Conservation (phyloP, 345 rosid species). For the Arabis hirsuta region DNA sequence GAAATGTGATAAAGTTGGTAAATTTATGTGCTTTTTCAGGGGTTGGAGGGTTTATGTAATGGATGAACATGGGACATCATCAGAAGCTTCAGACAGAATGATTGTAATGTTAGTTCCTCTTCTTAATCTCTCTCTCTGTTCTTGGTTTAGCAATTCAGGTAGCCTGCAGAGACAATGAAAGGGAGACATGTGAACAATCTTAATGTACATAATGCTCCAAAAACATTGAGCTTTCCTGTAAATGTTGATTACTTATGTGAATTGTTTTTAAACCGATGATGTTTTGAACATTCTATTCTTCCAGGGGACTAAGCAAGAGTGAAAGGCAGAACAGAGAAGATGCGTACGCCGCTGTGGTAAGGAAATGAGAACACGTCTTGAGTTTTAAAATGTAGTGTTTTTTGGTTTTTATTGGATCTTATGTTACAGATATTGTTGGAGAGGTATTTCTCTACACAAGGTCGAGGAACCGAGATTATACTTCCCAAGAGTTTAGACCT, state of each 20-base stretch:
- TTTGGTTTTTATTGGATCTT: not conserved
- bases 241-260: not conserved
- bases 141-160: too few relatives aligned
- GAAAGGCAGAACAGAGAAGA: conserved; percentile 60
- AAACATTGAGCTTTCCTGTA: conserved; percentile 3
- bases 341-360: conserved; percentile 89
- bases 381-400: not conserved
- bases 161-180: too few relatives aligned
- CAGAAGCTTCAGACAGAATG: conserved; percentile 72
- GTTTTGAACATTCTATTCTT: conserved; percentile 30
- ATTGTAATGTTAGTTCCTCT: conserved; percentile 60
- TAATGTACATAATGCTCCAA: not conserved
- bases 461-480: conserved; percentile 68
- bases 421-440: conserved; percentile 75
- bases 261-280: conserved; percentile 4
- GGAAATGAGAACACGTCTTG: conserved; percentile 21
- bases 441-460: conserved; percentile 72
- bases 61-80: conserved; percentile 87
- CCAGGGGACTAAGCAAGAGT: conserved; percentile 76
- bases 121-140: not conserved
- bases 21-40: conserved; percentile 46
- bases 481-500: conserved; percentile 70
- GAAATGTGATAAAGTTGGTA: conserved; percentile 6
- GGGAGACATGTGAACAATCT: too few relatives aligned
- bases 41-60: conserved; percentile 91